Conservation (phyloP, 768 basidiomycete species). For the Russula lepida region DNA sequence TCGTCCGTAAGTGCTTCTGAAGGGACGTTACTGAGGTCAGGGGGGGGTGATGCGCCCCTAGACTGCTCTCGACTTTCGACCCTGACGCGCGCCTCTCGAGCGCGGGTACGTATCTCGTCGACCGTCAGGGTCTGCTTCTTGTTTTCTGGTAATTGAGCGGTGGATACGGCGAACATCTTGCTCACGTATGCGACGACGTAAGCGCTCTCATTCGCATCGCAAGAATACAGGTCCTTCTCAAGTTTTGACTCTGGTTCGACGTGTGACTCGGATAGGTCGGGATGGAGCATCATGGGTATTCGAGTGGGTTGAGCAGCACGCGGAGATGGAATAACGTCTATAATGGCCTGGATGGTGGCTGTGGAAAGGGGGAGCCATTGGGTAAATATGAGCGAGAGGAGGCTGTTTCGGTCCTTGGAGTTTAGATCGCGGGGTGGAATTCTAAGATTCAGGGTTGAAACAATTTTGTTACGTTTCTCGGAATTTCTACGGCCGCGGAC, state of each 20-base stretch:
- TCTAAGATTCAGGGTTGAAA: conserved; percentile 70
- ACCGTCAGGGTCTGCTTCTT: conserved; percentile 69
- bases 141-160: conserved; percentile 76
- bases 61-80: conserved; percentile 11
- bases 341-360: conserved; percentile 81
- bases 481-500: conserved; percentile 52
- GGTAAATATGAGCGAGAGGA: conserved; percentile 80
- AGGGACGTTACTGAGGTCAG: conserved; percentile 15
- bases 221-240: conserved; percentile 75
- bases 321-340: conserved; percentile 92
- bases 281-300: conserved; percentile 88
- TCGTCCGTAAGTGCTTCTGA: conserved; percentile 21
- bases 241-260: conserved; percentile 64
- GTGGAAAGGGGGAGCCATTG: conserved; percentile 97
- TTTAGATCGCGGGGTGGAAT: conserved; percentile 83
- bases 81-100: conserved; percentile 36
- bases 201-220: conserved; percentile 48
- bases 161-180: conserved; percentile 95
- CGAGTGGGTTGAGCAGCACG: conserved; percentile 69
- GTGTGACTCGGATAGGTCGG: conserved; percentile 54
- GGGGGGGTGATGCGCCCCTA: conserved; percentile 3
- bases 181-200: conserved; percentile 82
- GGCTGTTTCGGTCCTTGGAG: conserved; percentile 79
- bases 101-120: conserved; percentile 71
- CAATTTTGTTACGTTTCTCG: conserved; percentile 85